Conservation (phyloP, 169 alveolate genomes). For the Babesia bigemina region DNA sequence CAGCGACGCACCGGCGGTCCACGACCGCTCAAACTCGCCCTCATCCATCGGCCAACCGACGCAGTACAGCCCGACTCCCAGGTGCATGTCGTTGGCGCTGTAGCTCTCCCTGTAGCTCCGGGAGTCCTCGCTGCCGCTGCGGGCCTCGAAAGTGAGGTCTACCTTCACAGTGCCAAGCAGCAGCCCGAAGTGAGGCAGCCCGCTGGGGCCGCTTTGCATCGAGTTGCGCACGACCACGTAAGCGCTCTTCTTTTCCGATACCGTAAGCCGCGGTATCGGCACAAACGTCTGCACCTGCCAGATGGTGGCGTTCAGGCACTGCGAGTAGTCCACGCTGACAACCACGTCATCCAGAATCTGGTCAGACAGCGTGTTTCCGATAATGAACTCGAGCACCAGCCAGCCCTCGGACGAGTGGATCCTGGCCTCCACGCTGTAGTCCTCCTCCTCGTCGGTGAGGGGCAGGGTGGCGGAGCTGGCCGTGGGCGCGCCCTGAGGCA, state of each 20-base stretch:
- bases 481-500: constrained; percentile 20
- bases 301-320: constrained; percentile 25
- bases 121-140: constrained; percentile 36
- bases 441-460: constrained; percentile 85
- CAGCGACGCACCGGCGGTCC: constrained; percentile 18
- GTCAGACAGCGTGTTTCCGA: constrained; percentile 77
- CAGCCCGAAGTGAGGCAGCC: constrained; percentile 9
- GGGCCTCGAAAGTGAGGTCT: constrained; percentile 35
- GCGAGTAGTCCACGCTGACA: constrained; percentile 37
- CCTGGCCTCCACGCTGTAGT: constrained; percentile 75
- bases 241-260: constrained; percentile 49
- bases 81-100: constrained; percentile 53
- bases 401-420: constrained; percentile 64
- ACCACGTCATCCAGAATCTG: constrained; percentile 67
- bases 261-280: constrained; percentile 42
- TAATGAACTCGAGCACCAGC: constrained; percentile 74
- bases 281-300: constrained; percentile 38
- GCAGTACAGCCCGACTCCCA: constrained; percentile 53
- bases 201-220: not conserved
- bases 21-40: constrained; percentile 23
- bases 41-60: constrained; percentile 23
- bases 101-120: constrained; percentile 45
- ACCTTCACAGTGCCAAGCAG: constrained; percentile 52
- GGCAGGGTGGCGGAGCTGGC: constrained; percentile 57
- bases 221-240: constrained; percentile 38